phyloP scores from a whole-genome alignment of 1,284 basidiomycete genomes.

The Somion occarium region DNA sequence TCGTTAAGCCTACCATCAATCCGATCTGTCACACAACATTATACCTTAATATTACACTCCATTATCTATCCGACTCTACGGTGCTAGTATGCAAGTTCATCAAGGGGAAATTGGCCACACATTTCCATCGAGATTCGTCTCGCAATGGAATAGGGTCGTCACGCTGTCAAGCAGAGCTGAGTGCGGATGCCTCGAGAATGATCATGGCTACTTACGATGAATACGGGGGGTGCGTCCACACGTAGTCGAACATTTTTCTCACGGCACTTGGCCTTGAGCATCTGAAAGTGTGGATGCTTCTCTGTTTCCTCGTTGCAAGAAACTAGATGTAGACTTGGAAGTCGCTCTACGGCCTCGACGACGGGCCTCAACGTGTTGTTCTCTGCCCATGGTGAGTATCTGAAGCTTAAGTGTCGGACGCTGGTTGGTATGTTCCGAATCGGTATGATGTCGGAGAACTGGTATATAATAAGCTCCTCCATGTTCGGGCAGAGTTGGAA shows the following conservation, averaged over 20 bases:
- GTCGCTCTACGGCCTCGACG: conserved; percentile 28
- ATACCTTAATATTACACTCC: too few relatives aligned
- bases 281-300: conserved; percentile 20
- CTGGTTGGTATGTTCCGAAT: conserved; percentile 31
- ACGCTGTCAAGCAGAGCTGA: conserved; percentile 25
- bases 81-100: conserved; percentile 26
- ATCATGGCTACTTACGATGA: conserved; percentile 30
- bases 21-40: background rate
- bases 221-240: conserved; percentile 27
- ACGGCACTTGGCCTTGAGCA: conserved; percentile 26
- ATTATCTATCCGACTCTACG: background rate
- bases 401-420: conserved; percentile 37
- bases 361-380: conserved; percentile 26
- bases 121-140: conserved; percentile 36
- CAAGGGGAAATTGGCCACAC: conserved; percentile 35
- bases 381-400: conserved; percentile 25
- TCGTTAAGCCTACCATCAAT: conserved; percentile 37
- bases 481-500: conserved; percentile 35
- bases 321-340: conserved; percentile 33
- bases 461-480: conserved; percentile 37
- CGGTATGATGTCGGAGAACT: conserved; percentile 30
- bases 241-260: conserved; percentile 27
- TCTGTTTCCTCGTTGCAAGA: conserved; percentile 30
- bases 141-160: conserved; percentile 36
- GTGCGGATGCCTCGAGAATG: conserved; percentile 3